These are phyloP conservation scores for Cutaneotrichosporon spelunceum DNA, from an alignment of 1,284 basidiomycete species.

Conservation along the genomic window DNA sequence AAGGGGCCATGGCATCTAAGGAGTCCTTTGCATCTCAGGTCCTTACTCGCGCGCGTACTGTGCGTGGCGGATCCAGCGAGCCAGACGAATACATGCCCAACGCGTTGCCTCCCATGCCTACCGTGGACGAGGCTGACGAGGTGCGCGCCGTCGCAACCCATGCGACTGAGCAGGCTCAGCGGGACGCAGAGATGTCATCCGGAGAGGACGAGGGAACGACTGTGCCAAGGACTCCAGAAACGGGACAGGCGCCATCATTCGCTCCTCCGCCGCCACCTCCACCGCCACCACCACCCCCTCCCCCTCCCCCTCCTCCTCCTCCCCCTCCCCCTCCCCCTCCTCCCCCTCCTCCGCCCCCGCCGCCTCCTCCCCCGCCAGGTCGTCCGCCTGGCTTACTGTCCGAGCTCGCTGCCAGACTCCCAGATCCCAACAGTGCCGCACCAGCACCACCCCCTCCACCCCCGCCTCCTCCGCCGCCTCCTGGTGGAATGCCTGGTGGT, in stretches of 20 bases:
- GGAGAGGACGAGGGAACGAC: neutral
- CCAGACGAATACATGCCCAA: constrained; percentile 21
- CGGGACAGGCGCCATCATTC: neutral
- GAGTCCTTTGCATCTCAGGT: constrained; percentile 24
- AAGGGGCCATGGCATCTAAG: constrained; percentile 18
- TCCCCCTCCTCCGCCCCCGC: constrained; percentile 18
- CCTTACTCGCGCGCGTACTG: constrained; percentile 21
- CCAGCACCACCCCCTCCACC: constrained; percentile 28
- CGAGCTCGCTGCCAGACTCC: constrained; percentile 16
- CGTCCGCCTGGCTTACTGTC: constrained; percentile 33
- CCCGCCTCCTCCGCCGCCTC: constrained; percentile 52
- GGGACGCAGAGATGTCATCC: neutral
- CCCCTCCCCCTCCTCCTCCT: constrained; percentile 18
- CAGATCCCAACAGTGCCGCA: neutral
- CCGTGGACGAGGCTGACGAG: constrained; percentile 50
- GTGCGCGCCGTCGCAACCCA: constrained; percentile 21
- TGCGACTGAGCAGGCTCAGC: constrained; percentile 17
- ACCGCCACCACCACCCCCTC: constrained; percentile 7
- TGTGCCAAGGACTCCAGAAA: neutral
- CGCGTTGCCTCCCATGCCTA: constrained; percentile 35
- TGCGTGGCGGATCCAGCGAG: constrained; percentile 19
- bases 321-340: constrained; percentile 13
- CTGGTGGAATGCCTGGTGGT: constrained; percentile 16
- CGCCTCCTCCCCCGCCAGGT: constrained; percentile 27
- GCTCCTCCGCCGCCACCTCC: constrained; percentile 15